These are phyloP conservation scores for Xylaria bambusicola DNA, from an alignment of 495 filamentous ascomycete species.

Conservation along the genomic window DNA sequence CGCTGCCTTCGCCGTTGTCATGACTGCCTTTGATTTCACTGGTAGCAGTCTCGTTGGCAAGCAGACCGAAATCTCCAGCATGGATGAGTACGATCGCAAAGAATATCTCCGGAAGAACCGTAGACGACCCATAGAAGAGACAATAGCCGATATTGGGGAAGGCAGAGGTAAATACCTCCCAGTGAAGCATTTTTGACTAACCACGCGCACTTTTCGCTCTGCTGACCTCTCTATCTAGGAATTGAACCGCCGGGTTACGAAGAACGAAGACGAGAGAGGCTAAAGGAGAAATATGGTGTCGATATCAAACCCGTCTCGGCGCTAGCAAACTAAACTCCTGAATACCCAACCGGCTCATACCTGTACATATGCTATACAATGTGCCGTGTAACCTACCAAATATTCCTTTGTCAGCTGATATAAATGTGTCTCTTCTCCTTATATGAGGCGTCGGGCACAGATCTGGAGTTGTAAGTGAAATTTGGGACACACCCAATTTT, in stretches of 20 bases:
- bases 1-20: conserved; percentile 59
- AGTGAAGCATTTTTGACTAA: background rate
- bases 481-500: conserved; percentile 7
- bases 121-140: conserved; percentile 78
- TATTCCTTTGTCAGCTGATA: conserved; percentile 1
- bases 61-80: conserved; percentile 49
- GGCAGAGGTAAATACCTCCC: conserved; percentile 67
- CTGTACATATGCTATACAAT: conserved; percentile 39
- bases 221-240: conserved; percentile 50
- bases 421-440: conserved; percentile 2
- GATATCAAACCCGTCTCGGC: conserved; percentile 65
- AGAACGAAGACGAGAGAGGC: conserved; percentile 77
- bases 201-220: background rate
- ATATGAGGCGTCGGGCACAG: background rate
- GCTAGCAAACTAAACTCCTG: conserved; percentile 19
- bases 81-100: conserved; percentile 82
- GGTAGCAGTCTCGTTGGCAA: conserved; percentile 66
- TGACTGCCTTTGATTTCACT: conserved; percentile 75
- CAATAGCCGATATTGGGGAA: conserved; percentile 80
- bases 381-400: conserved; percentile 21
- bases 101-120: conserved; percentile 72
- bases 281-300: conserved; percentile 89
- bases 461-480: conserved; percentile 9
- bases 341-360: conserved; percentile 11
- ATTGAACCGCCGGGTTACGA: conserved; percentile 83